phyloP scores from a whole-genome alignment of 2,329 filamentous ascomycete genomes.

The Colletotrichum sidae region DNA sequence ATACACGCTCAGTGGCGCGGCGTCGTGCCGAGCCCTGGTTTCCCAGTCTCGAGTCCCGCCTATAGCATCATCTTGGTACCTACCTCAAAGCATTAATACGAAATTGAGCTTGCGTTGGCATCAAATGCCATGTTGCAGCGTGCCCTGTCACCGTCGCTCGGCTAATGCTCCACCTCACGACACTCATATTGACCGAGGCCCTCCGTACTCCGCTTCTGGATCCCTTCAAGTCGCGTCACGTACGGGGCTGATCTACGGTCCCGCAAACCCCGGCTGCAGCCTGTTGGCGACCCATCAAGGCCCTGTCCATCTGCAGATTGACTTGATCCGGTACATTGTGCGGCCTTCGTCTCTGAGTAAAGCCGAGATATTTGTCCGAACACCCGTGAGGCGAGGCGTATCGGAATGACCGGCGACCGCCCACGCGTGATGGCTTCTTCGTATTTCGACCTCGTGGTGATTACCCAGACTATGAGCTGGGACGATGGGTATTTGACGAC shows the following conservation, averaged over 20 bases:
- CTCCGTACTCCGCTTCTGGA: background rate
- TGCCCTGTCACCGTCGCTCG: no score
- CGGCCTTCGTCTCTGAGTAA: background rate
- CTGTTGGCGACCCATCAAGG: slow-evolving; percentile 15
- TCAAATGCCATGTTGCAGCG: no score
- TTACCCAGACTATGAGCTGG: no score
- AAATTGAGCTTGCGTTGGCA: no score
- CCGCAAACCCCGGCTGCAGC: slow-evolving; percentile 23
- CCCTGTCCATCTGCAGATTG: background rate
- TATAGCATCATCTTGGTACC: background rate
- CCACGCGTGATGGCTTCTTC: no score
- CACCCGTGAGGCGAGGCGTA: no score
- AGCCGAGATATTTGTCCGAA: no score
- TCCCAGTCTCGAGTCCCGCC: background rate
- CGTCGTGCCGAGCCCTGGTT: background rate
- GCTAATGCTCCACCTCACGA: background rate
- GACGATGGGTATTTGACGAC: no score
- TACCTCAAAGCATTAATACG: no score
- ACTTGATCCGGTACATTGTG: background rate
- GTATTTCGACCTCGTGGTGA: no score
- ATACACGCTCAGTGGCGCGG: background rate
- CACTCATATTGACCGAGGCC: background rate
- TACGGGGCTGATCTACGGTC: slow-evolving; percentile 27
- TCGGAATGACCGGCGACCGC: no score
- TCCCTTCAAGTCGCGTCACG: slow-evolving; percentile 4